These are phyloP conservation scores for Gnomoniopsis smithogilvyi DNA, from an alignment of 2,329 filamentous ascomycete species.

Conservation along the genomic window DNA sequence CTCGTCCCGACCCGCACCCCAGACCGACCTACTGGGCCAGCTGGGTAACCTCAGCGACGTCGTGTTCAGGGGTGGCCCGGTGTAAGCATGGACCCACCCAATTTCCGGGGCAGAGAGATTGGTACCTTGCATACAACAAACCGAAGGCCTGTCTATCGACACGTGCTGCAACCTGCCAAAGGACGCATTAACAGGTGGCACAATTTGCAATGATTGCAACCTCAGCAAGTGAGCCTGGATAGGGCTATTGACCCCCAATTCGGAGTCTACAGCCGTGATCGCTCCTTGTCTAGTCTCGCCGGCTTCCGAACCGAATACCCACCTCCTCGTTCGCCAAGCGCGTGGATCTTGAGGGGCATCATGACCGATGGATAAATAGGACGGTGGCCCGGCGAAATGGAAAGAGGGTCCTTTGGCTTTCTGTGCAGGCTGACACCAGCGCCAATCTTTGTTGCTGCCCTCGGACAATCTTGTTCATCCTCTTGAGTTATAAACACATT, in stretches of 20 bases:
- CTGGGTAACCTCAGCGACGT: background rate
- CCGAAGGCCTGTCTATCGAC: constrained; percentile 5
- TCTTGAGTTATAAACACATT: background rate
- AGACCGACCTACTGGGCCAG: background rate
- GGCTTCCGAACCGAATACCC: constrained; percentile 1
- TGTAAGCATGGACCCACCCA: background rate
- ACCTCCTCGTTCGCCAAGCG: background rate
- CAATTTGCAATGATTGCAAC: background rate
- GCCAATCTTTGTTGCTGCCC: background rate
- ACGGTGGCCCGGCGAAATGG: background rate
- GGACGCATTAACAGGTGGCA: background rate
- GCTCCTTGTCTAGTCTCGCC: constrained; percentile 3
- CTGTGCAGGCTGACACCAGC: constrained; percentile 1
- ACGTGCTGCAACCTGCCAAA: constrained; percentile 7
- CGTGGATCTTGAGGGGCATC: background rate
- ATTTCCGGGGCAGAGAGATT: constrained; percentile 8
- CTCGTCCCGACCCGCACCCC: background rate
- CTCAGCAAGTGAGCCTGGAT: constrained; percentile 3
- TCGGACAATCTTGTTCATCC: background rate
- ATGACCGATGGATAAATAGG: constrained; percentile 5
- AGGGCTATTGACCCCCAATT: constrained; percentile 9
- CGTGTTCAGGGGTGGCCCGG: constrained; percentile 5
- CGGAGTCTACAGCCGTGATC: constrained; percentile 8
- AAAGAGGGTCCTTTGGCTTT: background rate
- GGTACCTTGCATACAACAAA: constrained; percentile 9